Evolutionary conservation across 331 rosid genomes (phyloP).

Genomic region (Quercus tomentella): DNA sequence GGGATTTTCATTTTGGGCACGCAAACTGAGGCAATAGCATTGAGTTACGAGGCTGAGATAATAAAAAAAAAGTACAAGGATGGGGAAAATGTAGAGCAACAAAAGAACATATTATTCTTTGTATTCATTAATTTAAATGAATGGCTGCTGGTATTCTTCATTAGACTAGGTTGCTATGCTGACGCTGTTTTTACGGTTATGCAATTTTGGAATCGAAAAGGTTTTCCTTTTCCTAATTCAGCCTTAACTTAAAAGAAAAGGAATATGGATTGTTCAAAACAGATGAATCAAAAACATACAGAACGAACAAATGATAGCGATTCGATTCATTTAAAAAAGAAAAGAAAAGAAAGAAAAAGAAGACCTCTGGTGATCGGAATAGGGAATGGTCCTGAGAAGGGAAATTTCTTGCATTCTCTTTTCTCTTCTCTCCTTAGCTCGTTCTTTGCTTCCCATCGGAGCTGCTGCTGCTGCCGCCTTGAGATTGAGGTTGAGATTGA

Average conservation of each 20-base stretch:
- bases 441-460: conserved; percentile 65
- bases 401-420: conserved; percentile 78
- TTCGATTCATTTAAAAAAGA: background rate
- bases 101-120: too few species aligned
- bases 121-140: too few species aligned
- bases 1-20: too few species aligned
- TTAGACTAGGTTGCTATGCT: background rate
- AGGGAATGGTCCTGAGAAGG: conserved; percentile 84
- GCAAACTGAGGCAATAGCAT: too few species aligned
- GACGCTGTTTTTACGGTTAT: too few species aligned
- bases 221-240: background rate
- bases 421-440: conserved; percentile 65
- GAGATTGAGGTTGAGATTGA: too few species aligned
- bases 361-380: conserved; percentile 92
- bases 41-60: too few species aligned
- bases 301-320: background rate
- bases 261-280: background rate
- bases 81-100: background rate
- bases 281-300: background rate
- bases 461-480: too few species aligned
- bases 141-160: too few species aligned
- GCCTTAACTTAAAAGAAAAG: too few species aligned
- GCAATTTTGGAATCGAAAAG: background rate
- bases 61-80: background rate
- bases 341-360: background rate